Percentiles rank a stretch among this genome's conserved stretches.
These are phyloP conservation scores for Murraya koenigii DNA, from an alignment of 345 rosid species.

Conservation along the genomic window DNA sequence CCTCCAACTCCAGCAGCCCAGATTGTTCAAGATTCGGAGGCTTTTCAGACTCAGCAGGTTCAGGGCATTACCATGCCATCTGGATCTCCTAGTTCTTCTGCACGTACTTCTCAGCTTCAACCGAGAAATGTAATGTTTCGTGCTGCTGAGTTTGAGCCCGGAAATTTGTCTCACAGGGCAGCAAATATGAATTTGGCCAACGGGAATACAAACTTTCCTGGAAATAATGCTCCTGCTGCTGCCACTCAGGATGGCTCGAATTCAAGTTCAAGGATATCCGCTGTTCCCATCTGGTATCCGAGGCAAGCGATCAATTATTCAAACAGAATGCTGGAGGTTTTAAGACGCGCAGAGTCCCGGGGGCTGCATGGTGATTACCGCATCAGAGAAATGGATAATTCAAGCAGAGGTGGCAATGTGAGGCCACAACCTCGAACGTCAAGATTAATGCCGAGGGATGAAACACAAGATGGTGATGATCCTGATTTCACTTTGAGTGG, in stretches of 20 bases:
- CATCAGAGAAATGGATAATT: neutral
- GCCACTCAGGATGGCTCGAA: neutral
- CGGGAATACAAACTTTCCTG: conserved; percentile 8
- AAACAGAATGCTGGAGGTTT: neutral
- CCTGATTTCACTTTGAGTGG: neutral
- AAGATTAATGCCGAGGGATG: neutral
- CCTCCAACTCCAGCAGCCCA: neutral
- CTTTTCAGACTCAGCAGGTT: neutral
- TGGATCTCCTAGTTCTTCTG: neutral
- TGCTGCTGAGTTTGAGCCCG: neutral
- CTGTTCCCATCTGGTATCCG: neutral
- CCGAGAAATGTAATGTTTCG: neutral
- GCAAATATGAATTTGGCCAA: neutral
- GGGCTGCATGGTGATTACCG: neutral
- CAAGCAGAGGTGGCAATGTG: neutral
- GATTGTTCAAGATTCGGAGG: neutral
- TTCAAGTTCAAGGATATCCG: neutral
- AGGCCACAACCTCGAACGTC: conserved; percentile 10
- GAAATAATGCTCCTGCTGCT: neutral
- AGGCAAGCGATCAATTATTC: neutral
- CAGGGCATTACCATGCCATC: neutral
- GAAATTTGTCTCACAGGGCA: neutral
- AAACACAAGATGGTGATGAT: neutral
- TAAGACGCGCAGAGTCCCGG: neutral
- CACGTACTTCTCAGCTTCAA: neutral